Evolutionary conservation across 257 asterid species (phyloP), one percentile per base, ranked within the genome.

Genomic region (Solanum bulbocastanum): DNA sequence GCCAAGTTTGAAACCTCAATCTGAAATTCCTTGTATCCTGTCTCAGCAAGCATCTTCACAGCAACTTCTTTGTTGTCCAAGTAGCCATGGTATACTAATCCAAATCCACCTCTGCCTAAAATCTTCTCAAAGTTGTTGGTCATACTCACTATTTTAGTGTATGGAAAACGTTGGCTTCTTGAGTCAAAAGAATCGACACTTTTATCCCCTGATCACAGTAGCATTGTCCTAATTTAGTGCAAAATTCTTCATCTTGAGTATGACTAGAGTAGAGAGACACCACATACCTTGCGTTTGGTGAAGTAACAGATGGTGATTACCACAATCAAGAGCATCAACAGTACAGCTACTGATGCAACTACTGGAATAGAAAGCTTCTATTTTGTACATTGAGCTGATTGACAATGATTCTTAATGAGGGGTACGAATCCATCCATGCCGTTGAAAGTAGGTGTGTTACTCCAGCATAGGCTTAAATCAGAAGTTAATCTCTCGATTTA

Each of bases 91-190:
- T 92, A 93, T 10, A 93, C 96, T 11, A 83, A 81, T 25, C 95
- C 94, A 74, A 91, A 91, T 68, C 94, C 94, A 36, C 96, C 95
- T 87, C 82, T 71, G 8, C 94, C 95, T 12, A 92, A 32, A 88
- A 90, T 46, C 49, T 46, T 90, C 46, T 81, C 88, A 71, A 89
- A 88, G 84, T 89, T 86, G 78, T 86, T 84, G 39, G 90, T 90
- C 12, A 92, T 87, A 37, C 66, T 86, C 81, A 84, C 20, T 16
- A 92, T 82, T 88, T 93, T 88, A 2, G 91, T 18, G 84, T 83
- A 90, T 2, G 76, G 71, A 23, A 89, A 92, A 16, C 75, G 72
- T 83, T 74, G 52, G 25, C 33, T 88, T 76, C 66, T 89, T 22
- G 68, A 10, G 87, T 85, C 90, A 83, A 87, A 22, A 44, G 71